Evolutionary conservation across 2,329 filamentous ascomycete genomes (phyloP).

Genomic region (Stemphylium vesicarium): DNA sequence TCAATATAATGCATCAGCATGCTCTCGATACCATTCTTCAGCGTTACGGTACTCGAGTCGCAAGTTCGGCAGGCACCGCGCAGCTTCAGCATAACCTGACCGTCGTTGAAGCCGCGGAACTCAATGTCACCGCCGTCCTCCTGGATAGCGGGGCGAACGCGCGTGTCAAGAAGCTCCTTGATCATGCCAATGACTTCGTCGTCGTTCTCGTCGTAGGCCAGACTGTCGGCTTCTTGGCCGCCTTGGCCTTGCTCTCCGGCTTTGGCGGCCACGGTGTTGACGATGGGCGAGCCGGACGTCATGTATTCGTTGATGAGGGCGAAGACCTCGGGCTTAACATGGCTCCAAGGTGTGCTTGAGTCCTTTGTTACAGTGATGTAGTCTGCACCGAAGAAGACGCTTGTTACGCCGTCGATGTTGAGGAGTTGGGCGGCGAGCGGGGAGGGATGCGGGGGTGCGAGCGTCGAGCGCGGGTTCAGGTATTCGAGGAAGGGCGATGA

Average conservation of each 20-base stretch:
- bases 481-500: slow-evolving; percentile 87
- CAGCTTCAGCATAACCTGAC: slow-evolving; percentile 84
- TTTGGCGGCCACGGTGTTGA: slow-evolving; percentile 71
- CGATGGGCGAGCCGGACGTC: slow-evolving; percentile 80
- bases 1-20: slow-evolving; percentile 96
- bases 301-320: slow-evolving; percentile 92
- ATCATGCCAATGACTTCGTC: slow-evolving; percentile 97
- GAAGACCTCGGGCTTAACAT: slow-evolving; percentile 95
- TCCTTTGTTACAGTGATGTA: slow-evolving; percentile 98
- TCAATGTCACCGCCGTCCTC: slow-evolving; percentile 98
- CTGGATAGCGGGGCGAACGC: slow-evolving; percentile 93
- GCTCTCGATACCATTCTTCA: slow-evolving; percentile 97
- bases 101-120: slow-evolving; percentile 86
- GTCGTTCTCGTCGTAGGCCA: slow-evolving; percentile 88
- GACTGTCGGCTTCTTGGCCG: slow-evolving; percentile 66
- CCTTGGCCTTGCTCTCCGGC: slow-evolving; percentile 58
- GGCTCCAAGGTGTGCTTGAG: slow-evolving; percentile 86
- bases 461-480: slow-evolving; percentile 82
- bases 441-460: slow-evolving; percentile 87
- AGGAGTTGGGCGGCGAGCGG: slow-evolving; percentile 88
- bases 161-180: slow-evolving; percentile 93
- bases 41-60: slow-evolving; percentile 93
- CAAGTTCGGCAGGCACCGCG: slow-evolving; percentile 93
- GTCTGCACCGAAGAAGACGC: slow-evolving; percentile 91
- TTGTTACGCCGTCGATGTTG: slow-evolving; percentile 92